Base-by-base conservation (phyloP, 176 grass and related monocot genomes). In the Ensete glaucum region DNA sequence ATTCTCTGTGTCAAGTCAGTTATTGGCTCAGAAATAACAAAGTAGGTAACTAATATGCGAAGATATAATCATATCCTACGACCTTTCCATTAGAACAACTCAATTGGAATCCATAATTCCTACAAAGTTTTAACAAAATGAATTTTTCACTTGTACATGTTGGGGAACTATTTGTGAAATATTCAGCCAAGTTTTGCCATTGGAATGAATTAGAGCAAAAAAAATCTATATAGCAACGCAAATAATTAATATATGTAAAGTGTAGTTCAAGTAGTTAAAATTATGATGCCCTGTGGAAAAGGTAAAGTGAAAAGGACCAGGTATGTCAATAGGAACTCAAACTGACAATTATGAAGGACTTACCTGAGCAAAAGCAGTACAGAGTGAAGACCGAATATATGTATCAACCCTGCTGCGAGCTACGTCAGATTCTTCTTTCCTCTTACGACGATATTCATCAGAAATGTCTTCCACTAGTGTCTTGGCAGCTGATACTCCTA, bases 381-480 rank as follows among this genome's bases (percentile, higher is more conserved):
- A 85, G 9, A 98, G 84, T 19, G 90, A 93, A 54, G 95, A 98
- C 59, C 95, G 76, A 83, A 98, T 89, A 70, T 98, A 98, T 1
- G 88, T 93, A 53, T 98, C 95, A 74, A 98, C 86, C 53, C 90
- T 91, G 78, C 73, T 93, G 49, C 82, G 88, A 85, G 95, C 95
- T 67, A 98, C 90, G 71, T 98, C 82, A 64, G 85, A 87, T 16
- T 85, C 86, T 86, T 92, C 90, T 87, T 90, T 98, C 83, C 88
- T 91, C 77, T 86, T 93, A 72, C 90, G 85, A 15, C 90, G 90
- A 69, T 98, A 98, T 77, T 98, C 95, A 60, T 98, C 78, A 34
- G 95, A 93, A 87, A 98, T 98, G 83, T 98, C 95, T 92, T 98
- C 95, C 57, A 98, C 90, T 81, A 98, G 80, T 76, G 93, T 79